Evolutionary conservation across 1,284 basidiomycete species (phyloP).

Genomic region (Macrocybe sp.): DNA sequence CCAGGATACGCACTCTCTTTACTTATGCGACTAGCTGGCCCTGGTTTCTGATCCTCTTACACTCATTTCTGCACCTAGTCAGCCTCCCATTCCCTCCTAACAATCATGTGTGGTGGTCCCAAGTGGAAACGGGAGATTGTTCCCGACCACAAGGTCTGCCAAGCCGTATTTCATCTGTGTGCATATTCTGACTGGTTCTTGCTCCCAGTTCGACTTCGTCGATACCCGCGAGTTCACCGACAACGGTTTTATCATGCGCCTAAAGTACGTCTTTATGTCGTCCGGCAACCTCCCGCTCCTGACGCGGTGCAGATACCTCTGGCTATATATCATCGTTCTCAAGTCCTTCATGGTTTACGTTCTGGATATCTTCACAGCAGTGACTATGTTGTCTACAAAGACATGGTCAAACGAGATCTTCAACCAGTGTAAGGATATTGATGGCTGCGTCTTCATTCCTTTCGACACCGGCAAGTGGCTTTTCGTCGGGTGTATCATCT

Average conservation of each 20-base stretch:
- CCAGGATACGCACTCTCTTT: slow-evolving; percentile 7
- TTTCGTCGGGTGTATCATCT: slow-evolving; percentile 96
- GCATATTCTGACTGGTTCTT: slow-evolving; percentile 10
- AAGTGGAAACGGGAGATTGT: slow-evolving; percentile 98
- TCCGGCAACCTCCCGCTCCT: slow-evolving; percentile 2
- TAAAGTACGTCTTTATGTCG: slow-evolving; percentile 57
- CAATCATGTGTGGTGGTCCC: slow-evolving; percentile 61
- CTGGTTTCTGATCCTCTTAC: slow-evolving; percentile 26
- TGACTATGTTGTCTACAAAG: slow-evolving; percentile 92
- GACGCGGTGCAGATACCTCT: slow-evolving; percentile 65
- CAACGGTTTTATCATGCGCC: slow-evolving; percentile 79
- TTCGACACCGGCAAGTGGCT: slow-evolving; percentile 93
- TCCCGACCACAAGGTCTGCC: slow-evolving; percentile 88
- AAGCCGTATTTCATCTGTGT: not conserved
- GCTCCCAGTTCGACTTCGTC: slow-evolving; percentile 89
- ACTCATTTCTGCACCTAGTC: slow-evolving; percentile 14
- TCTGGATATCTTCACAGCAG: slow-evolving; percentile 96
- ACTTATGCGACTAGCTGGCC: slow-evolving; percentile 67
- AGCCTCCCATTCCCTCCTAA: slow-evolving; percentile 12
- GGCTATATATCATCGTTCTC: slow-evolving; percentile 88
- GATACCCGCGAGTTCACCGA: slow-evolving; percentile 91
- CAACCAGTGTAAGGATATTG: slow-evolving; percentile 54
- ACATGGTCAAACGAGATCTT: slow-evolving; percentile 92
- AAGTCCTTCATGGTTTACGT: slow-evolving; percentile 96
- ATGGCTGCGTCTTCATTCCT: slow-evolving; percentile 82